Evolutionary conservation across 352 stramenopile genomes (phyloP), one percentile per base, ranked within the genome.

Genomic region (Globisporangium megalacanthum): DNA sequence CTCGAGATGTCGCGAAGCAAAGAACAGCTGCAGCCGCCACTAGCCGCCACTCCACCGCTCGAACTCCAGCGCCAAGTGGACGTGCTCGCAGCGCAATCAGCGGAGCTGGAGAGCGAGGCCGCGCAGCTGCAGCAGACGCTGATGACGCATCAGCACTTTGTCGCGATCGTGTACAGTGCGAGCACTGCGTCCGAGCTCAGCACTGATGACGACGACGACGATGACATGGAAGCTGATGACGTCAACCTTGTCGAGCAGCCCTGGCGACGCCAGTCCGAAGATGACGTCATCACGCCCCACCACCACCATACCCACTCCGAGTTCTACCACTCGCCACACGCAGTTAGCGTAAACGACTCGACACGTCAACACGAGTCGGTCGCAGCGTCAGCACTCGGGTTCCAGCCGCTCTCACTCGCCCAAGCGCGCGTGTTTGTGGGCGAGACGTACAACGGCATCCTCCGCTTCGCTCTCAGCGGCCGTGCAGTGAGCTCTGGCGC

Each of bases 401-500:
- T 49, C 49, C 56, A 57, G 35, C 50, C 58, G 60, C 66, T 54
- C 65, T 52, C 49, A 64, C 62, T 68, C 61, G 20, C 45, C 31
- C 36, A 54, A 20, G 45, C 56, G 61, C 50, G 41, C 39, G 47
- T 19, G 42, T 61, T 73, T 6, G 64, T 86, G 22, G 69, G 73
- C 36, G 56, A 72, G 14, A 72, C 70, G 8, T 86, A 85, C 59
- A 65, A 75, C 9, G 68, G 58, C 48, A 80, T 88, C 41, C 52
- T 86, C 25, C 49, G 54, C 31, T 90, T 90, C 59, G 72, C 72
- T 1, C 53, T 90, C 9, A 83, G 69, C 52, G 77, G 80, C 2
- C 66, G 54, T 2, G 59, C 73, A 0, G 64, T 90, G 20, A 82
- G 61, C 11, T 77, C 73, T 0, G 77, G 80, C 22, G 77, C 64